Percentiles rank a stretch among this genome's conserved stretches.
These are phyloP conservation scores for Lepidium didymum DNA, from an alignment of 345 rosid genomes.

Conservation along the genomic window DNA sequence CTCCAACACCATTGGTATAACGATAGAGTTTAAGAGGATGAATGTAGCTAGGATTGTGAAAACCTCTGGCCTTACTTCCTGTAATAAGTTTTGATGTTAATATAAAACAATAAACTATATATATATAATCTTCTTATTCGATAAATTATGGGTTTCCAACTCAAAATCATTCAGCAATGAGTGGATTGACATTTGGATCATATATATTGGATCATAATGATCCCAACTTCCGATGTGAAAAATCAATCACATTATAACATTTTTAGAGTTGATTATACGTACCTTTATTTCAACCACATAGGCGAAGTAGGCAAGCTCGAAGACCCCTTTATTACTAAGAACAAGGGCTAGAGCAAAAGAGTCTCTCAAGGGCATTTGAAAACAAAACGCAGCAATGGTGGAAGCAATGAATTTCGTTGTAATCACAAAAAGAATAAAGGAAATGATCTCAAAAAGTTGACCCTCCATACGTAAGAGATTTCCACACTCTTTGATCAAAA, in stretches of 20 bases:
- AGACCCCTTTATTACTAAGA: conserved; percentile 33
- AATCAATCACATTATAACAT: no score
- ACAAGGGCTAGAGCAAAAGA: conserved; percentile 38
- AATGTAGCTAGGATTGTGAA: conserved; percentile 19
- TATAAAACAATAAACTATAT: neutral
- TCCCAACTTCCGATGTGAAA: no score
- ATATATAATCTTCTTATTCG: no score
- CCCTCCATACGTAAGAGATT: conserved; percentile 9
- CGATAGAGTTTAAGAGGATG: conserved; percentile 9
- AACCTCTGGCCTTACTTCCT: conserved; percentile 12
- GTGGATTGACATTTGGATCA: no score
- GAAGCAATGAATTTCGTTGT: conserved; percentile 22
- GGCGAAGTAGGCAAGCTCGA: conserved; percentile 32
- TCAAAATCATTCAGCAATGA: no score
- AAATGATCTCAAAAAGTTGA: conserved; percentile 11
- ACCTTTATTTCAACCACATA: conserved; percentile 23
- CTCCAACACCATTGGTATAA: conserved; percentile 42
- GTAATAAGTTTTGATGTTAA: neutral
- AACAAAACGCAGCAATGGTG: conserved; percentile 24
- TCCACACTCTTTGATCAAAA: conserved; percentile 3
- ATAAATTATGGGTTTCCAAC: no score
- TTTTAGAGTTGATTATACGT: conserved; percentile 8
- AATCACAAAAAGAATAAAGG: conserved; percentile 6
- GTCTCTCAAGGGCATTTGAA: conserved; percentile 42
- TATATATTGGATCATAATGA: no score